Conservation (phyloP, 306 rosid species). For the Medicago lupulina region DNA sequence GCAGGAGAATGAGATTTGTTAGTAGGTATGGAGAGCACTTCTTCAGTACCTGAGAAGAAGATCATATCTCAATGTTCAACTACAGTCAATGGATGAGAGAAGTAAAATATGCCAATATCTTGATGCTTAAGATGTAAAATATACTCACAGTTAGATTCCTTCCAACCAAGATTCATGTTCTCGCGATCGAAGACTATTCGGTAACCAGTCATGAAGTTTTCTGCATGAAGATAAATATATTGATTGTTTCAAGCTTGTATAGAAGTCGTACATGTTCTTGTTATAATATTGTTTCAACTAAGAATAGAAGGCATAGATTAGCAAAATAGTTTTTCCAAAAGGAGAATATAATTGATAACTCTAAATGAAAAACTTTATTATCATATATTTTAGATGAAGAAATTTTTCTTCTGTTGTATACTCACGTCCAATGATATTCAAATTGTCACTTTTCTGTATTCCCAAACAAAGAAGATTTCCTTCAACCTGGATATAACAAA, state of each 20-base stretch:
- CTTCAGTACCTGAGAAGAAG: slow-evolving; percentile 58
- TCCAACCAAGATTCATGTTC: slow-evolving; percentile 81
- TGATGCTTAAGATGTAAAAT: slow-evolving; percentile 23
- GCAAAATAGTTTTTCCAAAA: slow-evolving; percentile 10
- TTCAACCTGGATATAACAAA: slow-evolving; percentile 51
- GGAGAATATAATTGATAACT: slow-evolving; percentile 17
- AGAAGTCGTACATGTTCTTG: slow-evolving; percentile 5
- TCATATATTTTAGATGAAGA: slow-evolving; percentile 6
- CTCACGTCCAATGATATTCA: slow-evolving; percentile 94
- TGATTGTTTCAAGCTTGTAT: no score
- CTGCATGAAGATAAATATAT: slow-evolving; percentile 49
- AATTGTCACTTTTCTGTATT: slow-evolving; percentile 53
- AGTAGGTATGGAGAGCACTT: slow-evolving; percentile 41
- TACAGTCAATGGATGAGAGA: not conserved
- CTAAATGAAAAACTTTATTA: slow-evolving; percentile 32
- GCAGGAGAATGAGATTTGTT: slow-evolving; percentile 52
- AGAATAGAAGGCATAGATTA: slow-evolving; percentile 19
- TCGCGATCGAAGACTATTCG: slow-evolving; percentile 78
- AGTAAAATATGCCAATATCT: not conserved
- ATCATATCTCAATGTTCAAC: slow-evolving; percentile 32
- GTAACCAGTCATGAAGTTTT: slow-evolving; percentile 97
- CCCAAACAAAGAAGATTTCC: slow-evolving; percentile 53
- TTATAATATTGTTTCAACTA: slow-evolving; percentile 17
- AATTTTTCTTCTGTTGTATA: slow-evolving; percentile 32
- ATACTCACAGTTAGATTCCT: slow-evolving; percentile 69